These are phyloP conservation scores for Cadophora sp. DNA, from an alignment of 2,329 filamentous ascomycete species.

Conservation along the genomic window DNA sequence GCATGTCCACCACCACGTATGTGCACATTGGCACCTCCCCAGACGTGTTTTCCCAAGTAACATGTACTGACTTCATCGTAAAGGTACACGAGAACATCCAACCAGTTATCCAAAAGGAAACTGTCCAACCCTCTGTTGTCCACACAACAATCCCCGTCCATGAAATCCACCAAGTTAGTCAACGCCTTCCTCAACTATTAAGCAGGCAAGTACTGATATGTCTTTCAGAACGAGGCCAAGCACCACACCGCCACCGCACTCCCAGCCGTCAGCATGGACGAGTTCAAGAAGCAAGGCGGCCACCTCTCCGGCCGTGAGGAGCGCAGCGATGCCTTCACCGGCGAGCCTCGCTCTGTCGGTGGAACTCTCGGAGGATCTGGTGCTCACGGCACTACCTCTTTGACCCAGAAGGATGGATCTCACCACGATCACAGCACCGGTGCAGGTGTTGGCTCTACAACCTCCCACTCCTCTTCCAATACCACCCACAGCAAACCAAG, in stretches of 20 bases:
- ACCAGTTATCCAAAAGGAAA: slow-evolving; percentile 74
- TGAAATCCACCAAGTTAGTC: slow-evolving; percentile 63
- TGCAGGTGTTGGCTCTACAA: slow-evolving; percentile 24
- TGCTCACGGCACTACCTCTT: slow-evolving; percentile 39
- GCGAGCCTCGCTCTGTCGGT: slow-evolving; percentile 61
- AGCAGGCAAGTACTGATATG: neutral
- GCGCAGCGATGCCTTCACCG: slow-evolving; percentile 65
- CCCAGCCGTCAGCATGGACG: slow-evolving; percentile 67
- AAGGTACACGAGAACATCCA: slow-evolving; percentile 60
- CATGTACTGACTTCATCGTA: slow-evolving; percentile 7
- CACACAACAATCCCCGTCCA: slow-evolving; percentile 77
- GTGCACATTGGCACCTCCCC: slow-evolving; percentile 24
- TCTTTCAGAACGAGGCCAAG: slow-evolving; percentile 62
- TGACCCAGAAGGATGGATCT: slow-evolving; percentile 39
- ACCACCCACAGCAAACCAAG: slow-evolving; percentile 51
- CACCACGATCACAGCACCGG: neutral
- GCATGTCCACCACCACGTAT: slow-evolving; percentile 64
- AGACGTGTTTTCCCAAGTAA: neutral
- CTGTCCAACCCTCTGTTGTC: slow-evolving; percentile 69
- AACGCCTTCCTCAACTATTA: neutral
- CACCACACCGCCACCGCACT: slow-evolving; percentile 70
- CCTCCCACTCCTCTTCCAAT: slow-evolving; percentile 13
- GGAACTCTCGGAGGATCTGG: slow-evolving; percentile 41
- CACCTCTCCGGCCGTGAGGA: slow-evolving; percentile 60
- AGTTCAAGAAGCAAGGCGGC: slow-evolving; percentile 65